Conservation (phyloP, 345 rosid species). For the Euphorbia pulcherrima region DNA sequence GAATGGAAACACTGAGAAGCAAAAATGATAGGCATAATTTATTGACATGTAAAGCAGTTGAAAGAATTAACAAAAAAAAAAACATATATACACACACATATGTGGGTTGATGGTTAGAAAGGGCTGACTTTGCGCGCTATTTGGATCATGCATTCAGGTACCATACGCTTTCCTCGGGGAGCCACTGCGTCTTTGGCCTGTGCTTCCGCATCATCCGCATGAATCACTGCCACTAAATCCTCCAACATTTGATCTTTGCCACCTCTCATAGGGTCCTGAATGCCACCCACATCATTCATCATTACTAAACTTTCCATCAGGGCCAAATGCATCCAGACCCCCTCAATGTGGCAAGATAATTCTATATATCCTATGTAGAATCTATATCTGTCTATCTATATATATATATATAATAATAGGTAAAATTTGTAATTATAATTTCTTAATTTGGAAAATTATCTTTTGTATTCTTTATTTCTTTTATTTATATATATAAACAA, state of each 20-base stretch:
- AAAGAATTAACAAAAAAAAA: slow-evolving; percentile 3
- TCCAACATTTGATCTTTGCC: slow-evolving; percentile 82
- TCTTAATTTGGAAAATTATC: no score
- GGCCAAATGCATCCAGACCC: no score
- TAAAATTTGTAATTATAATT: no score
- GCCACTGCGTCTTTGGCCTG: slow-evolving; percentile 54
- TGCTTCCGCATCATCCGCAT: slow-evolving; percentile 53
- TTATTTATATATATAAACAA: no score
- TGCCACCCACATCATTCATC: background rate
- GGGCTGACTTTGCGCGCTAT: slow-evolving; percentile 83
- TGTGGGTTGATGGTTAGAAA: slow-evolving; percentile 34
- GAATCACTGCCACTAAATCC: slow-evolving; percentile 60
- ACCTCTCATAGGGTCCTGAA: slow-evolving; percentile 98
- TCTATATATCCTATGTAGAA: no score
- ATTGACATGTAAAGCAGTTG: background rate
- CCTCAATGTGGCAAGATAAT: no score
- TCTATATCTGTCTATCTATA: no score
- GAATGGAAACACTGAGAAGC: background rate
- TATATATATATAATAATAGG: no score
- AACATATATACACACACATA: background rate
- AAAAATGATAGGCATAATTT: background rate
- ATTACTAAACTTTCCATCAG: background rate
- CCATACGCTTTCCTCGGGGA: slow-evolving; percentile 78
- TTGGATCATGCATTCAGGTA: slow-evolving; percentile 85
- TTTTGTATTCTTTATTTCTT: no score